phyloP scores from a whole-genome alignment of 2,329 filamentous ascomycete species.

The Ophiostoma pallidulum region DNA sequence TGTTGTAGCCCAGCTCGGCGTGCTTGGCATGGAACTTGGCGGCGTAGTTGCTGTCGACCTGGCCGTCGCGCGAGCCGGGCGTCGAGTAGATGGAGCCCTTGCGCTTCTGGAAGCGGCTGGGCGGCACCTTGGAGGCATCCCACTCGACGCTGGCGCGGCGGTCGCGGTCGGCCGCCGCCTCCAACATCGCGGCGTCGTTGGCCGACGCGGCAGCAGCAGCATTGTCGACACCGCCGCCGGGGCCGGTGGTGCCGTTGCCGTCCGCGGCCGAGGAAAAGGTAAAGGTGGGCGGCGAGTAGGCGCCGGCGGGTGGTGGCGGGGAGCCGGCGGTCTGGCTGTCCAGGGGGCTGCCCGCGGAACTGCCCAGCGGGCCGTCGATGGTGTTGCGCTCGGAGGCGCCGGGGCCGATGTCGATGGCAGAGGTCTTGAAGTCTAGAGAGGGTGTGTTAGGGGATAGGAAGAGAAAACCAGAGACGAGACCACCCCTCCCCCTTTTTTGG shows the following conservation, averaged over 20 bases:
- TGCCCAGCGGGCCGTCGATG: too few relatives aligned
- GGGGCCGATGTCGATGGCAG: constrained; percentile 8
- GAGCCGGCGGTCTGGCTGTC: neutral
- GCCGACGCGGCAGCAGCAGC: too few relatives aligned
- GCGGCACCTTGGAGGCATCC: constrained; percentile 56
- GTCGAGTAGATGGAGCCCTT: constrained; percentile 61
- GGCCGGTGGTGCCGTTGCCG: neutral
- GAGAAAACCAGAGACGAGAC: too few relatives aligned
- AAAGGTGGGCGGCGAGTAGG: constrained; percentile 7
- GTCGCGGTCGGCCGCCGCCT: constrained; percentile 2
- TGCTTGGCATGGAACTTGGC: constrained; percentile 53
- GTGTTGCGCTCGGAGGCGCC: neutral
- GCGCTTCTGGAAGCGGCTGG: constrained; percentile 59
- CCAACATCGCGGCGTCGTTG: too few relatives aligned
- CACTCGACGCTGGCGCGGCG: constrained; percentile 12
- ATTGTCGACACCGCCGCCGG: neutral
- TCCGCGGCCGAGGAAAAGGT: constrained; percentile 3
- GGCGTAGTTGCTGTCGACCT: constrained; percentile 50
- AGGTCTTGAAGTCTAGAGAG: neutral
- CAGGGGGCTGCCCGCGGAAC: neutral
- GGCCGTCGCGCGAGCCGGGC: constrained; percentile 53
- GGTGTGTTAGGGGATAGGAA: neutral
- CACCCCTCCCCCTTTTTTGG: too few relatives aligned
- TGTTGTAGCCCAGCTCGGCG: constrained; percentile 39
- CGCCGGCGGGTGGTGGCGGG: neutral